Conservation (phyloP, 345 rosid species). For the Populus simonii region DNA sequence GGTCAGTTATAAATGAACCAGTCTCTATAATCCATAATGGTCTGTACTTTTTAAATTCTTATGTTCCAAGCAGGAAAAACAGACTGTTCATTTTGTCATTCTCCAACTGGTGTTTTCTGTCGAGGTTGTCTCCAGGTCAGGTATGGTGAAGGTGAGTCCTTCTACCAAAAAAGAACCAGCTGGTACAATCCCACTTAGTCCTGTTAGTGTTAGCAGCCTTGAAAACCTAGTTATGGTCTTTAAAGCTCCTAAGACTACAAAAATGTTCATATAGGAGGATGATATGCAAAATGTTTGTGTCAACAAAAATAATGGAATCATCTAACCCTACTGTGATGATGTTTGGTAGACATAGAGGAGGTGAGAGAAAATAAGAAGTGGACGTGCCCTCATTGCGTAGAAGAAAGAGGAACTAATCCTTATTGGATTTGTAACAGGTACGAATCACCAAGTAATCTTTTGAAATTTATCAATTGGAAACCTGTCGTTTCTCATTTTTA, state of each 20-base stretch:
- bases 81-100: constrained; percentile 43
- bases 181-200: background rate
- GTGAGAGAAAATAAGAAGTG: constrained; percentile 38
- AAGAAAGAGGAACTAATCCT: constrained; percentile 37
- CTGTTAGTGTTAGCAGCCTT: too few relatives aligned
- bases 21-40: background rate
- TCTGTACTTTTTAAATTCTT: background rate
- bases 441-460: background rate
- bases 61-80: constrained; percentile 38
- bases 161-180: background rate
- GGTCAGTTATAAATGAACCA: too few relatives aligned
- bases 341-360: constrained; percentile 31
- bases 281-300: background rate
- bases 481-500: background rate
- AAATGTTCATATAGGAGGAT: background rate
- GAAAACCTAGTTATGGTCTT: too few relatives aligned
- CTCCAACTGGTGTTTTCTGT: constrained; percentile 36
- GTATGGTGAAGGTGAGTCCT: constrained; percentile 44
- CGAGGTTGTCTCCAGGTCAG: constrained; percentile 41
- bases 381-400: constrained; percentile 52
- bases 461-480: background rate
- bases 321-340: background rate
- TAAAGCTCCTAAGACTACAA: background rate
- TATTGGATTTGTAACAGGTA: constrained; percentile 48
- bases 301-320: background rate